Percentiles rank a stretch among this genome's conserved stretches.
Conservation (phyloP, 2,329 filamentous ascomycete species). For the Fusarium solani-melongenae region DNA sequence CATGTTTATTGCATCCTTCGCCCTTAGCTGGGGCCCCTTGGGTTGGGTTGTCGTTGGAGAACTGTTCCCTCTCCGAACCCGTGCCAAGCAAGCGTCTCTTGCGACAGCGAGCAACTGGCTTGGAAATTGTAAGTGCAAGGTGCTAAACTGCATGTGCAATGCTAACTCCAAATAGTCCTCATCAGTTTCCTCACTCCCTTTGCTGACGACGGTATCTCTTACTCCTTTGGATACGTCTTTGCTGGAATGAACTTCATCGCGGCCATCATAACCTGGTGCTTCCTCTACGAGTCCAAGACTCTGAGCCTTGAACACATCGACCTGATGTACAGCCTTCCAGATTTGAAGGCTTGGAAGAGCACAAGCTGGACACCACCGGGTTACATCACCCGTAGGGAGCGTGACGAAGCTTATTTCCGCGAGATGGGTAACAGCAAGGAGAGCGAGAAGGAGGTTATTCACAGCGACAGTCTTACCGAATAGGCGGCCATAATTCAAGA, state of each 20-base stretch:
- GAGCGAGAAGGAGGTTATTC: constrained; percentile 10
- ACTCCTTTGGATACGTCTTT: constrained; percentile 73
- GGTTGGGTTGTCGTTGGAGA: constrained; percentile 75
- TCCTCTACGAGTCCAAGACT: constrained; percentile 72
- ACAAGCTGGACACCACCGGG: constrained; percentile 60
- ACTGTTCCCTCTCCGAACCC: constrained; percentile 69
- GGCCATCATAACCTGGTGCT: constrained; percentile 72
- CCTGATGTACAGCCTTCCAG: constrained; percentile 70
- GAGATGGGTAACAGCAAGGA: constrained; percentile 2
- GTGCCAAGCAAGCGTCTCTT: constrained; percentile 63
- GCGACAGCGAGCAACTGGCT: constrained; percentile 65
- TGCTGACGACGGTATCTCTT: constrained; percentile 69
- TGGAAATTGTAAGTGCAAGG: constrained; percentile 60
- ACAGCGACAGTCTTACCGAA: constrained; percentile 2
- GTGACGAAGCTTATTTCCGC: constrained; percentile 43
- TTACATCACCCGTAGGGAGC: constrained; percentile 51
- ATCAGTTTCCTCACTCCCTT: constrained; percentile 75
- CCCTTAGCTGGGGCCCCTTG: constrained; percentile 74
- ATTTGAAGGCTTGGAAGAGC: constrained; percentile 69
- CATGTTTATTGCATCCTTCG: constrained; percentile 78
- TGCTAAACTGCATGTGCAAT: neutral
- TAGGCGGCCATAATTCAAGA: neutral
- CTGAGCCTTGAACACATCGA: constrained; percentile 76
- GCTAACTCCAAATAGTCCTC: constrained; percentile 55
- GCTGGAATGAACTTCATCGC: constrained; percentile 69